A percentile compares a stretch with the other conserved stretches of the same genome.
phyloP scores from a whole-genome alignment of 352 stramenopile genomes.

The Phytopythium ostracodes region DNA sequence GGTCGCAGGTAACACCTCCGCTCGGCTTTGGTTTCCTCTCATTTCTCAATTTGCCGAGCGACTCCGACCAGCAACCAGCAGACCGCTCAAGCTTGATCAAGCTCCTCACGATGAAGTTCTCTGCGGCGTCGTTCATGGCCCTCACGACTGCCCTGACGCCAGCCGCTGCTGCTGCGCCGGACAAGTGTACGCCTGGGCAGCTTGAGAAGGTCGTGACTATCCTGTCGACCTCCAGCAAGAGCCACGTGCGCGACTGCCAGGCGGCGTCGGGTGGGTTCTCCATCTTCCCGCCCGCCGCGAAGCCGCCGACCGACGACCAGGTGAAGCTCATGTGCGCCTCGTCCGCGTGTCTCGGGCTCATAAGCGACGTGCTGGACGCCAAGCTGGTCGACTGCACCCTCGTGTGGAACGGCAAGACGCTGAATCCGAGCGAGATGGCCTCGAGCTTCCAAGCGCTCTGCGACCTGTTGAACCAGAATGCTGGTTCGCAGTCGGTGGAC shows the following conservation, averaged over 20 bases:
- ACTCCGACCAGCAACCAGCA: neutral
- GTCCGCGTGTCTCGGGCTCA: neutral
- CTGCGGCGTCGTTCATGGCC: neutral
- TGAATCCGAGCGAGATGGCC: conserved; percentile 1
- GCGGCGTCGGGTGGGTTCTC: conserved; percentile 3
- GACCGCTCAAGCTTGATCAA: neutral
- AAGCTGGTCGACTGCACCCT: neutral
- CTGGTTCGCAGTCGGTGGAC: neutral
- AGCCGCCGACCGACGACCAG: conserved; percentile 5
- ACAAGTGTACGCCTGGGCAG: conserved; percentile 1
- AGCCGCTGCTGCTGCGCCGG: neutral
- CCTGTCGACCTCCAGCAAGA: conserved; percentile 1
- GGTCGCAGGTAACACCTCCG: neutral
- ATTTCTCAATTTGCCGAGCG: conserved; percentile 2
- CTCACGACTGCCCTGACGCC: neutral
- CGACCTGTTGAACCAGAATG: neutral
- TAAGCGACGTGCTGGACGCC: neutral
- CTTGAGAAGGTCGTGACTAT: conserved; percentile 2
- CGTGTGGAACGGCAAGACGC: neutral
- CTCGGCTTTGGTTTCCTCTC: neutral
- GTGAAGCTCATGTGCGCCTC: conserved; percentile 1
- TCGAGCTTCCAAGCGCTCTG: neutral
- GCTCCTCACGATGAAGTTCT: conserved; percentile 2
- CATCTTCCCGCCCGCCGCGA: conserved; percentile 4
- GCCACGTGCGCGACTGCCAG: conserved; percentile 1